Evolutionary conservation across 1,139 yeast species (phyloP), one percentile per base, ranked within the genome.

Genomic region (Protomyces arabidopsidicola): DNA sequence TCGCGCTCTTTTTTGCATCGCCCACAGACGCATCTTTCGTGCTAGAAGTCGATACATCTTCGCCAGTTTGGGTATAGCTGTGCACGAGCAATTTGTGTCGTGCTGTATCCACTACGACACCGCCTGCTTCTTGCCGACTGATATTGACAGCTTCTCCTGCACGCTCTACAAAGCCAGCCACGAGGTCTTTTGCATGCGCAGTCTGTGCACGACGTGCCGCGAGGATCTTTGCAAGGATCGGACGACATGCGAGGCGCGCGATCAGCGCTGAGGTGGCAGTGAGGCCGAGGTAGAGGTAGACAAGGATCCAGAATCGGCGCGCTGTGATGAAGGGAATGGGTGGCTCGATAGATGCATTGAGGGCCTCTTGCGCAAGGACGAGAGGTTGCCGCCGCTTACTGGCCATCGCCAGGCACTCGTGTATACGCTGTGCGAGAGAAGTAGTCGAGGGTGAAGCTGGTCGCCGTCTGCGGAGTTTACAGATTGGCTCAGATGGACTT

Each of bases 21-120:
- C 16, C 36, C 22, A 12, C 38, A 9, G n/a, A 39, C n/a, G 5
- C 62, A 52, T 20, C 27, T 51, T 12, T 42, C 56, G 22, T 60
- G 60, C 24, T 35, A 3, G 12, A 38, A 5, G 8, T 27, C 3
- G 45, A 14, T 10, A 35, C 34, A 10, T 20, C 34, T 2, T 55
- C 59, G 8, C 63, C 68, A 1, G 69, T 67, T 59, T 67, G 69
- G 1, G 68, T 67, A 52, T 63, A 64, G 24, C 64, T 65, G 52
- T 61, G 51, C 27, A 61, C 63, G 18, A 50, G 50, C 22, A 56
- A 34, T 5, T 54, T 45, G 22, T 58, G 62, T 8, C 62, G 52
- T 24, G n/a, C 24, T n/a, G 62, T 58, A 38, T 58, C 62, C 35
- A 58, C 62, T 45, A 58, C 53, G 6, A 58, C 53, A 18, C 48